phyloP scores from a whole-genome alignment of 139 green algal species.

The Chlamydomonas urium region DNA sequence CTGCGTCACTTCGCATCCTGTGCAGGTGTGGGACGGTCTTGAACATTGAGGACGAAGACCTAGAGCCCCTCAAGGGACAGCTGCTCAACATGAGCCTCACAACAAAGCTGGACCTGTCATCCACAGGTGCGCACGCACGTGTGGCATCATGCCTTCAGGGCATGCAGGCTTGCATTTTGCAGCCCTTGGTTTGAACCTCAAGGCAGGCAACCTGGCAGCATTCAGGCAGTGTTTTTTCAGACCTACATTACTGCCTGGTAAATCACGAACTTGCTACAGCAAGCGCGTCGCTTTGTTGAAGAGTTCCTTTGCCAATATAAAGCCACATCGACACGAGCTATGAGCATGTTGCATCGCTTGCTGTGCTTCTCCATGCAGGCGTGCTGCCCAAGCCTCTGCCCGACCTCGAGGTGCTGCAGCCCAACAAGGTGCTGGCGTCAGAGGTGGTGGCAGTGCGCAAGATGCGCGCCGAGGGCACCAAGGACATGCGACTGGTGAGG shows the following conservation, averaged over 20 bases:
- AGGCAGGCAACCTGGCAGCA: not conserved
- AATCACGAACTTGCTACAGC: no score
- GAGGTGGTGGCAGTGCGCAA: slow-evolving; percentile 31
- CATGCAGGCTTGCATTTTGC: no score
- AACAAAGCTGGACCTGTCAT: slow-evolving; percentile 29
- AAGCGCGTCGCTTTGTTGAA: no score
- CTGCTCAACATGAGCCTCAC: slow-evolving; percentile 16
- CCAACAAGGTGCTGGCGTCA: slow-evolving; percentile 39
- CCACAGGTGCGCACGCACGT: not conserved
- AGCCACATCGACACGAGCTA: no score
- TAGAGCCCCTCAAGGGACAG: slow-evolving; percentile 44
- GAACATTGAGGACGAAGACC: slow-evolving; percentile 45
- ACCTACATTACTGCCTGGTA: not conserved
- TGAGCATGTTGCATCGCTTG: no score
- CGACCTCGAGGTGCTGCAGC: slow-evolving; percentile 38
- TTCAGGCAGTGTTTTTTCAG: not conserved
- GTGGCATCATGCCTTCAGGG: not conserved
- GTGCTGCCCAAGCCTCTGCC: slow-evolving; percentile 25
- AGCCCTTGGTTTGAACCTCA: no score
- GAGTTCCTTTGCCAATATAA: no score
- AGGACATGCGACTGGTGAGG: slow-evolving; percentile 7
- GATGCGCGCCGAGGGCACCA: not conserved
- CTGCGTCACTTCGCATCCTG: no score
- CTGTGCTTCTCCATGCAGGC: no score
- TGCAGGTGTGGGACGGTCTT: slow-evolving; percentile 52